These are phyloP conservation scores for Botryotinia narcissicola DNA, from an alignment of 2,329 filamentous ascomycete genomes.

Conservation along the genomic window DNA sequence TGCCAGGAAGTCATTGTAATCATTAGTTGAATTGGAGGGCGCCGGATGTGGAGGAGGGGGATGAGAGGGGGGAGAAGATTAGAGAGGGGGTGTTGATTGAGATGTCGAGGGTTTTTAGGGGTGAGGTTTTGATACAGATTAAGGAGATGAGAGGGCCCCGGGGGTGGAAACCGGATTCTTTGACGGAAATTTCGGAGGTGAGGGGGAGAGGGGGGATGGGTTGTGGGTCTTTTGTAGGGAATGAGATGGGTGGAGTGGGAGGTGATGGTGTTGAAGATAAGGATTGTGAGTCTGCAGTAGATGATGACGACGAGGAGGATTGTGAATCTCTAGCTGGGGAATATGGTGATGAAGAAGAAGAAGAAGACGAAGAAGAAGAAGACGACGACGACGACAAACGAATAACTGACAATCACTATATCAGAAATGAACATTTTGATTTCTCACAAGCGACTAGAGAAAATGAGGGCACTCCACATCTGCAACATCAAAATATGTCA, in stretches of 20 bases:
- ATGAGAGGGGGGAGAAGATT: background rate
- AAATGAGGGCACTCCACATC: background rate
- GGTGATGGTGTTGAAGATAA: too few species aligned
- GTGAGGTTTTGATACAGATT: constrained; percentile 16
- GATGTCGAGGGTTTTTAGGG: background rate
- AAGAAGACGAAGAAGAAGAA: background rate
- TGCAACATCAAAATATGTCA: background rate
- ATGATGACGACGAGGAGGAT: background rate
- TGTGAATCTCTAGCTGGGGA: background rate
- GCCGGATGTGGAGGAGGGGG: constrained; percentile 9
- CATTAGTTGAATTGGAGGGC: constrained; percentile 42
- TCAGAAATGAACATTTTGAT: background rate
- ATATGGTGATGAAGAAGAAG: background rate
- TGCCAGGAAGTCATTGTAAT: background rate
- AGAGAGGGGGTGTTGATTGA: constrained; percentile 15
- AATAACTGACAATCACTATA: too few species aligned
- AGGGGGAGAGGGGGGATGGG: background rate
- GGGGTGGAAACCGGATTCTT: constrained; percentile 18
- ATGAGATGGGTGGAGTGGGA: background rate
- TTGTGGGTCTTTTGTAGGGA: background rate
- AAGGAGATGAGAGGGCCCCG: constrained; percentile 11
- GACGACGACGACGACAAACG: too few species aligned
- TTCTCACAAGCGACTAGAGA: background rate
- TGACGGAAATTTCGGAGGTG: constrained; percentile 20
- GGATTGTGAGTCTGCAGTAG: background rate